Evolutionary conservation across 345 rosid species (phyloP).

Genomic region (Boechera stricta): DNA sequence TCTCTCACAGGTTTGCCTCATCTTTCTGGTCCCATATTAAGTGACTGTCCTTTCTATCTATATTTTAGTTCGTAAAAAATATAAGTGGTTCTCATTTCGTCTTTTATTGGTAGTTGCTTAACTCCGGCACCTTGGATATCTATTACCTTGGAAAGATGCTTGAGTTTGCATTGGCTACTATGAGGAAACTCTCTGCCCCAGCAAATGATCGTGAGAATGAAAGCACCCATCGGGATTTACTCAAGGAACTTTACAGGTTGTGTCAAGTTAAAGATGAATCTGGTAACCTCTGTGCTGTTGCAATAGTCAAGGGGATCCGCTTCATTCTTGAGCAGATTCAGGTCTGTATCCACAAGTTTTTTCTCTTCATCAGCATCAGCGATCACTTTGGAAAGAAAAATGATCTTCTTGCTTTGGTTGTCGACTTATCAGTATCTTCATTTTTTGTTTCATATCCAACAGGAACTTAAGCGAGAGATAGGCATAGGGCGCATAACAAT

Average conservation of each 20-base stretch:
- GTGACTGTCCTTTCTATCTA: neutral
- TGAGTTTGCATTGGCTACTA: conserved; percentile 71
- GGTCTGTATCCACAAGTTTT: conserved; percentile 48
- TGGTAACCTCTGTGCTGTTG: conserved; percentile 56
- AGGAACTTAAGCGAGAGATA: conserved; percentile 79
- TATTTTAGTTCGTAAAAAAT: neutral
- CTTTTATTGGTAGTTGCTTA: conserved; percentile 59
- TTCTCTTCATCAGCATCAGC: neutral
- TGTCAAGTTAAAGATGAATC: conserved; percentile 57
- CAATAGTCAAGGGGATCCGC: conserved; percentile 80
- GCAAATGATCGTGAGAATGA: conserved; percentile 71
- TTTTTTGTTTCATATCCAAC: conserved; percentile 10
- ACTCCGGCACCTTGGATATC: conserved; percentile 70
- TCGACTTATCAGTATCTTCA: conserved; percentile 17
- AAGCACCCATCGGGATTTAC: conserved; percentile 53
- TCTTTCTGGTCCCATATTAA: neutral
- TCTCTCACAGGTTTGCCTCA: conserved; percentile 68
- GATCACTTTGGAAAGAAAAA: conserved; percentile 6
- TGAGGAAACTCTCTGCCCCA: conserved; percentile 82
- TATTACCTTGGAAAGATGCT: conserved; percentile 78
- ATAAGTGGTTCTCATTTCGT: neutral
- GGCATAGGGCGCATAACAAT: conserved; percentile 72
- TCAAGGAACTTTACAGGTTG: conserved; percentile 65
- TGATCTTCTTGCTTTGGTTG: neutral
- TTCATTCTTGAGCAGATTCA: conserved; percentile 85